These are phyloP conservation scores for Blastobotrys arbuscula DNA, from an alignment of 1,139 yeast species.

Conservation along the genomic window DNA sequence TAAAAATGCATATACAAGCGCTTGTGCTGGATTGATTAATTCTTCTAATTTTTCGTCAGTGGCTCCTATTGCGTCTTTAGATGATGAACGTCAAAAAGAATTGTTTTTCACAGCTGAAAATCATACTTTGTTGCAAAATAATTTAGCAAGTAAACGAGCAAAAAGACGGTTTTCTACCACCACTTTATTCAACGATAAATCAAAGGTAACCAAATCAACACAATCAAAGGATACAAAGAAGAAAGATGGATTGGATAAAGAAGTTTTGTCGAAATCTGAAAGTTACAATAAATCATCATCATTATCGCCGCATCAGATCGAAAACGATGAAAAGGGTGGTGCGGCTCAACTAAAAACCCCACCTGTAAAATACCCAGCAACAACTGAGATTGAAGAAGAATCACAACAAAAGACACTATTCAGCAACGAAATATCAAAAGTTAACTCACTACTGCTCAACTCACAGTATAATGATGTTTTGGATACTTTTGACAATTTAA, in stretches of 20 bases:
- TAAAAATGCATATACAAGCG: constrained; percentile 20
- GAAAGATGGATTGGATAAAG: too few species aligned
- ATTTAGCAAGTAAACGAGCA: neutral
- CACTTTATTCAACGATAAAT: neutral
- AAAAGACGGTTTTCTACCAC: constrained; percentile 3
- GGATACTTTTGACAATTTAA: constrained; percentile 12
- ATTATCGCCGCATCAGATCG: too few species aligned
- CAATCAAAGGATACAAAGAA: neutral
- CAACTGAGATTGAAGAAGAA: too few species aligned
- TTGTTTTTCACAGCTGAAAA: constrained; percentile 14
- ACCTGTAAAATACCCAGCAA: neutral
- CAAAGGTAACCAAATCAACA: neutral
- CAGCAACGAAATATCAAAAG: neutral
- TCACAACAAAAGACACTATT: too few species aligned
- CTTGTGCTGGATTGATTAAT: constrained; percentile 17
- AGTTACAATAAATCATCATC: too few species aligned
- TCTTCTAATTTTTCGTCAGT: constrained; percentile 20
- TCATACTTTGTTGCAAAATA: neutral
- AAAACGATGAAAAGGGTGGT: too few species aligned
- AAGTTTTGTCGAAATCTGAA: too few species aligned
- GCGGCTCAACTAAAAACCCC: too few species aligned
- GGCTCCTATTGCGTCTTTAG: constrained; percentile 29
- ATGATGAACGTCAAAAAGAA: constrained; percentile 31
- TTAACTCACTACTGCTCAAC: neutral
- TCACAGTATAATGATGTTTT: constrained; percentile 10